Conservation (phyloP, 1,284 basidiomycete genomes). For the Rhodofomes roseus region DNA sequence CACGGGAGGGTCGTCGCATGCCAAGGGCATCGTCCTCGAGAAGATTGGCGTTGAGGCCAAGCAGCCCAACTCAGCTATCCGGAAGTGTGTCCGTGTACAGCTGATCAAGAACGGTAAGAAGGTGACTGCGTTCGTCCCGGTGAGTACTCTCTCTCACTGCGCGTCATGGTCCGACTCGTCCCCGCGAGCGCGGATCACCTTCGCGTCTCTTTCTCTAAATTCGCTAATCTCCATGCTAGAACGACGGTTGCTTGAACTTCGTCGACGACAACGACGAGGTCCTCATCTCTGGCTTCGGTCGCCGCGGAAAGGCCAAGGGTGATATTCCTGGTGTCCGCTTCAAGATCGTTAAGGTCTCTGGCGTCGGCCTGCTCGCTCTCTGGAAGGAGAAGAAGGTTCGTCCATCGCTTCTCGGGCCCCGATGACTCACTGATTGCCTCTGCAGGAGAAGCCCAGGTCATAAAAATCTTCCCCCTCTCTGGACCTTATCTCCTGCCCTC, state of each 20-base stretch:
- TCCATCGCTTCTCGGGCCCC: conserved; percentile 5
- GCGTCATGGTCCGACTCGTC: not conserved
- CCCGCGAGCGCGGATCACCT: too few relatives aligned
- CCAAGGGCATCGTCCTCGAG: conserved; percentile 99
- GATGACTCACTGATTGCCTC: conserved; percentile 1
- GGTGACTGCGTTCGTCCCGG: conserved; percentile 85
- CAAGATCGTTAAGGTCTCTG: conserved; percentile 99
- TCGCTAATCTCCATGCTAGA: conserved; percentile 42
- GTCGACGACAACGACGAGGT: conserved; percentile 99
- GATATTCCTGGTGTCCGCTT: conserved; percentile 97
- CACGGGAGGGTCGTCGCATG: conserved; percentile 98
- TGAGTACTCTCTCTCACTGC: conserved; percentile 21
- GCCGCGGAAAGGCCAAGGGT: conserved; percentile 98
- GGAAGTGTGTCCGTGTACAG: conserved; percentile 99
- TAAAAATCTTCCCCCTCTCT: conserved; percentile 37
- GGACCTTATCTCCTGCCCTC: not conserved
- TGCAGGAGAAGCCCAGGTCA: conserved; percentile 87
- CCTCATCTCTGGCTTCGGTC: conserved; percentile 99
- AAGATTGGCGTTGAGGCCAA: conserved; percentile 95
- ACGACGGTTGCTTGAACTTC: conserved; percentile 99
- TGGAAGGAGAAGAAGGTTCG: conserved; percentile 99
- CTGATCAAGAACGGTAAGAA: conserved; percentile 99
- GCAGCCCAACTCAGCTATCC: conserved; percentile 99
- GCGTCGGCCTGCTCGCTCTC: conserved; percentile 95
- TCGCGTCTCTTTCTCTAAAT: not conserved